Conservation (phyloP, 2,329 filamentous ascomycete genomes). For the Sclerotinia glacialis region DNA sequence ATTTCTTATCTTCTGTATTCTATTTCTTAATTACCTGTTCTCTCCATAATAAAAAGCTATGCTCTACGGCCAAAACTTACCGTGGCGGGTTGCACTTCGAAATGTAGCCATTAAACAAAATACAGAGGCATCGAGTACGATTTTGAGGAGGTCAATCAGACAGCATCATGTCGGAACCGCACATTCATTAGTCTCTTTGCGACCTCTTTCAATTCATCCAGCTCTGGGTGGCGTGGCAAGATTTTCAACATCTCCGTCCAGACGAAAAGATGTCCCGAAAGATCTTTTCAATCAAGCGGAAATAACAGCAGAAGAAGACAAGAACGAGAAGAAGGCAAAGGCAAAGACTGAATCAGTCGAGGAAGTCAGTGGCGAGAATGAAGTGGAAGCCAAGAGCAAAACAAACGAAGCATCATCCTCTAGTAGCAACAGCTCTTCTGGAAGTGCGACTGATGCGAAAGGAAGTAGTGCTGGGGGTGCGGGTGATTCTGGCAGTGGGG, state of each 20-base stretch:
- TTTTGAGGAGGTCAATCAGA: conserved; percentile 31
- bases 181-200: conserved; percentile 63
- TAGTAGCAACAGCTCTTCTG: conserved; percentile 34
- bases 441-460: conserved; percentile 32
- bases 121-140: conserved; percentile 26
- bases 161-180: conserved; percentile 49
- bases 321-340: conserved; percentile 31
- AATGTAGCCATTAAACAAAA: conserved; percentile 28
- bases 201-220: conserved; percentile 57
- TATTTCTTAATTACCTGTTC: conserved; percentile 5
- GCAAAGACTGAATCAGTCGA: conserved; percentile 37
- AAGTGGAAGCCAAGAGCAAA: conserved; percentile 41
- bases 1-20: conserved; percentile 1
- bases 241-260: conserved; percentile 50
- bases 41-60: conserved; percentile 42
- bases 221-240: conserved; percentile 42
- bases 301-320: conserved; percentile 45
- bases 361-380: conserved; percentile 47
- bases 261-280: conserved; percentile 43
- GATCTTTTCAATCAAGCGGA: conserved; percentile 43
- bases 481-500: conserved; percentile 43
- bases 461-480: conserved; percentile 34
- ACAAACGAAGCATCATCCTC: conserved; percentile 30
- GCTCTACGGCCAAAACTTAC: conserved; percentile 62
- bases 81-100: conserved; percentile 58